A percentile compares a stretch with the other conserved stretches of the same genome.
Evolutionary conservation across 305 asterid genomes (phyloP).

Genomic region (Ajuga reptans): DNA sequence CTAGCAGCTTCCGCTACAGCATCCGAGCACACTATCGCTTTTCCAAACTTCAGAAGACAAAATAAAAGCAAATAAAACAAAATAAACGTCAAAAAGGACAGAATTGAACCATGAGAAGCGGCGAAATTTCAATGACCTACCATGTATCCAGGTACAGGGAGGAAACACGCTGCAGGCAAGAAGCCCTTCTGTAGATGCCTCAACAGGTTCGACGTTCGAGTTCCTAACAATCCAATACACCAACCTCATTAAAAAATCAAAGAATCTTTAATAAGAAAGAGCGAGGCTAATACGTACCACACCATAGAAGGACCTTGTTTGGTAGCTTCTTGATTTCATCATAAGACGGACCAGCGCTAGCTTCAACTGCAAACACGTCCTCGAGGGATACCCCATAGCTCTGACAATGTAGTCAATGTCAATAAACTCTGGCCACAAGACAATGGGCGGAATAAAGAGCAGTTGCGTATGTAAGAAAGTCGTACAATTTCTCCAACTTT

Average conservation of each 20-base stretch:
- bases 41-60: conserved; percentile 51
- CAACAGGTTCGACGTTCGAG: conserved; percentile 59
- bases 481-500: conserved; percentile 69
- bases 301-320: conserved; percentile 71
- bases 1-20: conserved; percentile 83
- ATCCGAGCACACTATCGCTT: conserved; percentile 77
- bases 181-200: conserved; percentile 71
- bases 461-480: background rate
- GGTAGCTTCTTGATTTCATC: conserved; percentile 62
- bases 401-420: conserved; percentile 23
- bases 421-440: background rate
- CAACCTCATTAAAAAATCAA: too few species aligned
- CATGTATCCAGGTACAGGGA: conserved; percentile 81
- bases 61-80: too few species aligned
- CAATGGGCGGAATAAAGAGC: background rate
- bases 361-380: conserved; percentile 55
- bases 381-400: conserved; percentile 59
- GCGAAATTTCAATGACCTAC: conserved; percentile 19
- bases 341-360: conserved; percentile 61
- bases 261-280: background rate
- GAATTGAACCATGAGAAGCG: too few species aligned
- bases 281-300: conserved; percentile 46
- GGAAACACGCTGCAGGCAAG: conserved; percentile 52
- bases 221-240: conserved; percentile 31
- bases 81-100: too few species aligned